A percentile compares a stretch with the other conserved stretches of the same genome.
These are phyloP conservation scores for Lachnellula arida DNA, from an alignment of 2,329 filamentous ascomycete species.

Conservation along the genomic window DNA sequence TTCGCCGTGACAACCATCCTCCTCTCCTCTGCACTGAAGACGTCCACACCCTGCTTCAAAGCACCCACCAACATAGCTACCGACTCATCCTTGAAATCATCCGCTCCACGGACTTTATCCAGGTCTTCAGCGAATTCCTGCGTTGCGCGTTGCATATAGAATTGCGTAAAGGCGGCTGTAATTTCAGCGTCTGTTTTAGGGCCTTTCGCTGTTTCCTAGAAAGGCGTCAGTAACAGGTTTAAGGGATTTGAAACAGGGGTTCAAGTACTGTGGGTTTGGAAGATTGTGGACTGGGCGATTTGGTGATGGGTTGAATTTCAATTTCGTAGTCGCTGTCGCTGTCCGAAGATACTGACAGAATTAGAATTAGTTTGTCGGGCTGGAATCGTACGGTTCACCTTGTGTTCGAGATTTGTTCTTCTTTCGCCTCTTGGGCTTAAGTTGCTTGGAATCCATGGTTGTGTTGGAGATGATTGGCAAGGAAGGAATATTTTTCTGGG, in stretches of 20 bases:
- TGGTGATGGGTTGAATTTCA: conserved; percentile 3
- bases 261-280: background rate
- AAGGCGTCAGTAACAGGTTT: background rate
- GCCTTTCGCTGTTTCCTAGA: background rate
- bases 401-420: conserved; percentile 29
- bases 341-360: conserved; percentile 16
- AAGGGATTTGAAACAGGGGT: background rate
- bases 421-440: conserved; percentile 25
- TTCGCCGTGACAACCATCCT: conserved; percentile 24
- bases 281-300: background rate
- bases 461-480: background rate
- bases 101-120: conserved; percentile 61
- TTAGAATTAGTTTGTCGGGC: background rate
- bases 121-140: conserved; percentile 70
- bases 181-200: conserved; percentile 15
- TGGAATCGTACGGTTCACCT: conserved; percentile 14
- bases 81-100: conserved; percentile 64
- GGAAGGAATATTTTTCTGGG: background rate
- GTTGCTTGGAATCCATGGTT: conserved; percentile 12
- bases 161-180: conserved; percentile 48
- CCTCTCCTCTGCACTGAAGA: conserved; percentile 55
- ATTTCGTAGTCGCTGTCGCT: conserved; percentile 16
- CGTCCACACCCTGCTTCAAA: conserved; percentile 60
- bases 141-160: conserved; percentile 66
- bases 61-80: conserved; percentile 63